Evolutionary conservation across 148 eudicot species (phyloP).

Genomic region (Silene uniflora): DNA sequence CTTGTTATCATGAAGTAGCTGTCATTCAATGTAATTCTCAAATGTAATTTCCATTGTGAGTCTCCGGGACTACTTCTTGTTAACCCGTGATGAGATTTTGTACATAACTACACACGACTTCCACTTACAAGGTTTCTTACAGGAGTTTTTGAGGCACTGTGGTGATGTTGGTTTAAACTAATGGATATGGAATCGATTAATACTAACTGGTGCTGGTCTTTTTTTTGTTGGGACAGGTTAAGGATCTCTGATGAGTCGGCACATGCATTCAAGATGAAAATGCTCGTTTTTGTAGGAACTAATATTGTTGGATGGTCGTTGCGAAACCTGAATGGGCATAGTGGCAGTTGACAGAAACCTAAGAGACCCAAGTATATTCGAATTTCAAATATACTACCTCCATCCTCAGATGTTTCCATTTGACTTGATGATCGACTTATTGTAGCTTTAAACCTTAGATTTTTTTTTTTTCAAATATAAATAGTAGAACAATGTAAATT

Average conservation of each 20-base stretch:
- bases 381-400: no score
- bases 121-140: not conserved
- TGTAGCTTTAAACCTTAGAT: no score
- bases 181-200: not conserved
- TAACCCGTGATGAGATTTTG: no score
- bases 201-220: not conserved
- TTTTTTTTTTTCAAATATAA: no score
- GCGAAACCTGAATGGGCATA: not conserved
- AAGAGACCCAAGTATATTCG: not conserved
- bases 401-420: not conserved
- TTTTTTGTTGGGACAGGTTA: not conserved
- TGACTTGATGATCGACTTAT: not conserved
- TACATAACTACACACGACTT: not conserved
- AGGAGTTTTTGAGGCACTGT: not conserved
- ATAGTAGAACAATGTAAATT: not conserved
- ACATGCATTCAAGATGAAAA: not conserved
- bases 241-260: not conserved
- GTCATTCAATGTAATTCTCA: not conserved
- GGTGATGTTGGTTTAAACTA: not conserved
- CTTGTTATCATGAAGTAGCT: not conserved
- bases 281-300: slow-evolving; percentile 3
- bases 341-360: not conserved
- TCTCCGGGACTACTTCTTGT: not conserved
- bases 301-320: not conserved
- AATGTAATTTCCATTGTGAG: not conserved